phyloP scores from a whole-genome alignment of 2,329 filamentous ascomycete genomes.

The Hymenoscyphus occultus region DNA sequence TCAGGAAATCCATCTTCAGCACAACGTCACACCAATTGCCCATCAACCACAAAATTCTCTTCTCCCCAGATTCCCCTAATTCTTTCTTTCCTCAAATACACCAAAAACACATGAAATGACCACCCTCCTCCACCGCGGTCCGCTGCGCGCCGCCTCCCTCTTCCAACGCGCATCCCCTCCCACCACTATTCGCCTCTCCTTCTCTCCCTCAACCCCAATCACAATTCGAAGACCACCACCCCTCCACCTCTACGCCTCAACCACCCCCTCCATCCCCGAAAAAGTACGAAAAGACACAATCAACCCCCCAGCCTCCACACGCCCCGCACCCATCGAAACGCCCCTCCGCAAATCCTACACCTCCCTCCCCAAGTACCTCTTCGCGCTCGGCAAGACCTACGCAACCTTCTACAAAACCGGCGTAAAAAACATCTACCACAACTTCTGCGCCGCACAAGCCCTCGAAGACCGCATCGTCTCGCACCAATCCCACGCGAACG shows the following conservation, averaged over 20 bases:
- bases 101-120: conserved; percentile 27
- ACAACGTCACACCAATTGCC: background rate
- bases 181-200: background rate
- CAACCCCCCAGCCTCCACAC: conserved; percentile 39
- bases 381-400: conserved; percentile 65
- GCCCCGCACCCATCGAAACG: conserved; percentile 37
- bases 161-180: conserved; percentile 16
- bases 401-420: conserved; percentile 84
- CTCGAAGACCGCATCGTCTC: conserved; percentile 49
- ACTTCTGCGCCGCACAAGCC: conserved; percentile 48
- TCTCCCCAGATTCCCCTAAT: background rate
- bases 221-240: background rate
- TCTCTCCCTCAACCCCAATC: background rate
- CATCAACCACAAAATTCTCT: background rate
- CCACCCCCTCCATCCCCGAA: conserved; percentile 11
- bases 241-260: background rate
- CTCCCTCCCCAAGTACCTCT: conserved; percentile 49
- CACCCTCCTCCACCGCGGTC: conserved; percentile 26
- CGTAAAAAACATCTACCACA: conserved; percentile 69
- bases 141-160: conserved; percentile 26
- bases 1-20: background rate
- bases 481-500: conserved; percentile 36
- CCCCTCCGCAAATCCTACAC: conserved; percentile 42
- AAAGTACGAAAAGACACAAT: conserved; percentile 29
- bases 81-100: background rate